Conservation (phyloP, 257 asterid species). For the Prunella vulgaris region DNA sequence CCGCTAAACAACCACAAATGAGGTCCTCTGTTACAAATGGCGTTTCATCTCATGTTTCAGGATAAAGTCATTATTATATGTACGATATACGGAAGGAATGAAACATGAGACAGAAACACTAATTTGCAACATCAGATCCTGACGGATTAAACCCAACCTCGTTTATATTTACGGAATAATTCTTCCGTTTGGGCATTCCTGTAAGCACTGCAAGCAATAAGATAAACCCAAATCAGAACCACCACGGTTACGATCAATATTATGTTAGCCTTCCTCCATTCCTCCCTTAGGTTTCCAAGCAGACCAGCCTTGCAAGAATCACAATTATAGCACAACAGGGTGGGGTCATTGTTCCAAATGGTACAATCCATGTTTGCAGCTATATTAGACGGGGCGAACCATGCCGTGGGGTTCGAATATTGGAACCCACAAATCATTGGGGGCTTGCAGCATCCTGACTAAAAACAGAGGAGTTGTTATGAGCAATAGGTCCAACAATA, state of each 20-base stretch:
- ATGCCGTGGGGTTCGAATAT: conserved; percentile 55
- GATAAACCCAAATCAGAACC: conserved; percentile 58
- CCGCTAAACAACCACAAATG: neutral
- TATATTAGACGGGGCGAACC: conserved; percentile 52
- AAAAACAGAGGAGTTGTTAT: neutral
- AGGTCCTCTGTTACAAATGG: neutral
- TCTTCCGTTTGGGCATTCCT: conserved; percentile 72
- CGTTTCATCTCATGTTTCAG: neutral
- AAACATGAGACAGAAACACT: neutral
- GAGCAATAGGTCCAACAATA: neutral
- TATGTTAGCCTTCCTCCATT: conserved; percentile 71
- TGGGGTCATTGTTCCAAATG: conserved; percentile 62
- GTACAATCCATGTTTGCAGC: conserved; percentile 51
- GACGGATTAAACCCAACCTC: conserved; percentile 42
- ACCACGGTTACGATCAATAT: conserved; percentile 65
- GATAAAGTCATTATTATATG: neutral
- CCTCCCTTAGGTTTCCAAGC: conserved; percentile 59
- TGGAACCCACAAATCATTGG: conserved; percentile 70
- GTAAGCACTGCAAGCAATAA: conserved; percentile 73
- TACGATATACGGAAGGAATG: neutral
- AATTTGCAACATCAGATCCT: neutral
- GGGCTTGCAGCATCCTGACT: conserved; percentile 99
- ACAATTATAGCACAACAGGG: conserved; percentile 68
- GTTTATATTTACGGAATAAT: conserved; percentile 51
- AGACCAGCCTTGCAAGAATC: conserved; percentile 82